A percentile compares a stretch with the other conserved stretches of the same genome.
Evolutionary conservation across 2,329 filamentous ascomycete species (phyloP).

Genomic region (Claviceps quebecensis): DNA sequence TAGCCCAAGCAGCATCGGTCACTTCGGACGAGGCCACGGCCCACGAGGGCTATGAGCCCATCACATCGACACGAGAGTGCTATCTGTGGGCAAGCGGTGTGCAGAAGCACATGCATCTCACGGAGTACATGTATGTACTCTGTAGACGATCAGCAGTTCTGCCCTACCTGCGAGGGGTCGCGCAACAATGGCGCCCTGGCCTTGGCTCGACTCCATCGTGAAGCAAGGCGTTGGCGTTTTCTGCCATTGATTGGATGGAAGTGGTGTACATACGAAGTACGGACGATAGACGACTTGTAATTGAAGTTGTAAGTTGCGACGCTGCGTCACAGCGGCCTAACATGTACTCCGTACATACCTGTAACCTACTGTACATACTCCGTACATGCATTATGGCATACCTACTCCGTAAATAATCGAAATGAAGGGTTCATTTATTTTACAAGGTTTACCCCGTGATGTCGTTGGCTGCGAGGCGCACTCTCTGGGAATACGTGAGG

Average conservation of each 20-base stretch:
- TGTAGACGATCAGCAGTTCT: neutral
- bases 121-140: too few relatives aligned
- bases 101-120: neutral
- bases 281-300: neutral
- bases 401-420: too few relatives aligned
- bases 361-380: too few relatives aligned
- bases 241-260: neutral
- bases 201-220: neutral
- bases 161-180: neutral
- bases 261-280: neutral
- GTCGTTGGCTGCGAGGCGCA: too few relatives aligned
- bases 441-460: too few relatives aligned
- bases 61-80: neutral
- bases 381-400: too few relatives aligned
- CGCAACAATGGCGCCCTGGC: neutral
- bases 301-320: neutral
- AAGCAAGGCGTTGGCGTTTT: neutral
- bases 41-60: neutral
- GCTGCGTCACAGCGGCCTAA: neutral
- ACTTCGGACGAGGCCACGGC: neutral
- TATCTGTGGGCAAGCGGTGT: neutral
- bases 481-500: too few relatives aligned
- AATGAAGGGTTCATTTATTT: too few relatives aligned
- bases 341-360: too few relatives aligned
- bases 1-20: neutral